These are phyloP conservation scores for Podospora anserina DNA, from an alignment of 495 filamentous ascomycete genomes.

Conservation along the genomic window DNA sequence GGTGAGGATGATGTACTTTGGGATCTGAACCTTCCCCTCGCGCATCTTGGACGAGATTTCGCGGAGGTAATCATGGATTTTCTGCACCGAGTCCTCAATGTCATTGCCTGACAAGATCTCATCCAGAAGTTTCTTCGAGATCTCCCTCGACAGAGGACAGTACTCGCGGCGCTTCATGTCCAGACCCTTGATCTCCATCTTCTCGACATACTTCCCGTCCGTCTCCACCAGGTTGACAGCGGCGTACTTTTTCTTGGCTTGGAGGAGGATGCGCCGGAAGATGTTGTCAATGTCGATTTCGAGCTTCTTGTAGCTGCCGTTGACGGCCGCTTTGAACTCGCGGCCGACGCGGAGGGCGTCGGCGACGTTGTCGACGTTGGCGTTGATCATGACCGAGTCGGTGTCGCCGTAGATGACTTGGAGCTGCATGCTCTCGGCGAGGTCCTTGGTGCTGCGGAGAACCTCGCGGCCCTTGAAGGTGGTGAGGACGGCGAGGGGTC, in stretches of 20 bases:
- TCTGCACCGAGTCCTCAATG: constrained; percentile 78
- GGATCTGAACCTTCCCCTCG: constrained; percentile 62
- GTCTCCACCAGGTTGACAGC: constrained; percentile 89
- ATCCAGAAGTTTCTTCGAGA: constrained; percentile 77
- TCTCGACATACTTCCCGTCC: constrained; percentile 86
- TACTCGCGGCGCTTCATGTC: constrained; percentile 98
- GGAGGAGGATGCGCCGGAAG: constrained; percentile 86
- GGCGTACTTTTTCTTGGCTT: constrained; percentile 99
- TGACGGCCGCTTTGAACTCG: constrained; percentile 66
- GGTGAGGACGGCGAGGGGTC: constrained; percentile 90
- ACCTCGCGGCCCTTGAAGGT: constrained; percentile 98
- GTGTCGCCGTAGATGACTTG: constrained; percentile 98
- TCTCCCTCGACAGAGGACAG: constrained; percentile 89
- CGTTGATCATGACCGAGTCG: constrained; percentile 99
- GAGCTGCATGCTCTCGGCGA: constrained; percentile 82
- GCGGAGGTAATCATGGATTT: constrained; percentile 88
- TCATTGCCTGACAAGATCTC: constrained; percentile 94
- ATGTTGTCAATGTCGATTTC: constrained; percentile 99
- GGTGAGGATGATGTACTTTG: constrained; percentile 95
- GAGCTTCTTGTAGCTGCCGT: constrained; percentile 81
- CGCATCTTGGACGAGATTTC: constrained; percentile 81
- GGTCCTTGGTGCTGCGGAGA: constrained; percentile 87
- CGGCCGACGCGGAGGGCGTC: constrained; percentile 84
- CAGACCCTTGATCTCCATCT: constrained; percentile 95
- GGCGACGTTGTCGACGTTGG: constrained; percentile 87